Evolutionary conservation across 2,329 filamentous ascomycete species (phyloP).

Genomic region (Ophiostoma australiae): DNA sequence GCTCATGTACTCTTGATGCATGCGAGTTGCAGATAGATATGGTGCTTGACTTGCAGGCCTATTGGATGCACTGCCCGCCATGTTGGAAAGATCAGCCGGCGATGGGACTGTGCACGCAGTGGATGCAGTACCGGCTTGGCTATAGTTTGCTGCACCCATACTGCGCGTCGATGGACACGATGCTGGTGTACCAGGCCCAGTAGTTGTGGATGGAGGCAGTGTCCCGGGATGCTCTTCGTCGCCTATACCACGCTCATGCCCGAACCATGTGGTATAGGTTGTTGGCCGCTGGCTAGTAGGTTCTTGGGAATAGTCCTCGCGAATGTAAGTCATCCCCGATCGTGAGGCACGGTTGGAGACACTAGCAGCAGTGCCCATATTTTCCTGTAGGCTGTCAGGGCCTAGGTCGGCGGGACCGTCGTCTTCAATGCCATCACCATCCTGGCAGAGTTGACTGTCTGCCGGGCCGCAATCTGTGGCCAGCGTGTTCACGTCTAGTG

Average conservation of each 20-base stretch:
- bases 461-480: neutral
- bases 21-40: neutral
- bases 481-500: too few relatives aligned
- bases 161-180: neutral
- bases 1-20: conserved; percentile 20
- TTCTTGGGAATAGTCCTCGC: neutral
- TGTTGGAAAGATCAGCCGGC: neutral
- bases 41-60: neutral
- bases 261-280: conserved; percentile 18
- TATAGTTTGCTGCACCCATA: neutral
- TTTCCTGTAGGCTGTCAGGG: neutral
- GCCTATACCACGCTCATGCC: conserved; percentile 19
- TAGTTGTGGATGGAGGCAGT: neutral
- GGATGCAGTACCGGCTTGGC: neutral
- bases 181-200: neutral
- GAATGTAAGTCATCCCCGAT: neutral
- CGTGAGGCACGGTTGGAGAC: neutral
- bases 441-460: too few relatives aligned
- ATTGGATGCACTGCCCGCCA: neutral
- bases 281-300: neutral
- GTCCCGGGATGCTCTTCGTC: neutral
- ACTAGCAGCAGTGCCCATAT: neutral
- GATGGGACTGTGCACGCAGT: neutral
- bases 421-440: neutral
- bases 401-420: neutral